phyloP scores from a whole-genome alignment of 352 stramenopile genomes.

The Bremia lactucae region DNA sequence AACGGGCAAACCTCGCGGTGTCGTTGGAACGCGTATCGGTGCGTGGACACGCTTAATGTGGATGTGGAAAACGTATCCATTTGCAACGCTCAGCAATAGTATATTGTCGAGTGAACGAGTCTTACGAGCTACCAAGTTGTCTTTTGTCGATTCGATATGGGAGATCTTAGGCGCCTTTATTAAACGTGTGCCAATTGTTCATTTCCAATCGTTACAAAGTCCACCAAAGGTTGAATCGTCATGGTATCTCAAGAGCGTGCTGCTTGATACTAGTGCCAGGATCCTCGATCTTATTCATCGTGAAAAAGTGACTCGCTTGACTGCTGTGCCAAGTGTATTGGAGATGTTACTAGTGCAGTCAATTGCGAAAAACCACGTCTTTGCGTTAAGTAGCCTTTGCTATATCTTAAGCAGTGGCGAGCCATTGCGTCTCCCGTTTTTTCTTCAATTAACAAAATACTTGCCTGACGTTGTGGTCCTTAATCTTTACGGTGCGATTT shows the following conservation, averaged over 20 bases:
- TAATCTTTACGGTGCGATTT: constrained; percentile 46
- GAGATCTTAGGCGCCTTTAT: constrained; percentile 44
- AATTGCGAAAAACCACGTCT: not conserved
- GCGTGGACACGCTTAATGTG: constrained; percentile 34
- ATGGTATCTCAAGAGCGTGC: constrained; percentile 16
- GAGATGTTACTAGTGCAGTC: constrained; percentile 29
- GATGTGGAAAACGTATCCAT: constrained; percentile 36
- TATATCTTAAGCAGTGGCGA: constrained; percentile 50
- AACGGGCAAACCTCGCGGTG: constrained; percentile 30
- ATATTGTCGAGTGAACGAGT: constrained; percentile 18
- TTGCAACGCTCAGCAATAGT: constrained; percentile 3
- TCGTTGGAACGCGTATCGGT: constrained; percentile 34
- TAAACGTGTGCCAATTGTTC: constrained; percentile 28
- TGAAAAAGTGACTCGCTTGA: constrained; percentile 31
- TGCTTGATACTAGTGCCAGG: constrained; percentile 23
- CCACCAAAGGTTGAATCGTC: not conserved
- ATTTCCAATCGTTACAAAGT: constrained; percentile 8
- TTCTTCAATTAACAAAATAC: constrained; percentile 7
- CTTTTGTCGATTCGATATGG: constrained; percentile 45
- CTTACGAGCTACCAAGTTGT: constrained; percentile 30
- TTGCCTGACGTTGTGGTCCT: constrained; percentile 29
- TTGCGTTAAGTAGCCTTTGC: constrained; percentile 12
- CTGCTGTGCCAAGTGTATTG: constrained; percentile 38
- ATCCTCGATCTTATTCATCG: constrained; percentile 18
- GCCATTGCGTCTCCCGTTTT: constrained; percentile 18